Evolutionary conservation across 1,284 basidiomycete genomes (phyloP), one percentile per base, ranked within the genome.

Genomic region (Ustilago esculenta): DNA sequence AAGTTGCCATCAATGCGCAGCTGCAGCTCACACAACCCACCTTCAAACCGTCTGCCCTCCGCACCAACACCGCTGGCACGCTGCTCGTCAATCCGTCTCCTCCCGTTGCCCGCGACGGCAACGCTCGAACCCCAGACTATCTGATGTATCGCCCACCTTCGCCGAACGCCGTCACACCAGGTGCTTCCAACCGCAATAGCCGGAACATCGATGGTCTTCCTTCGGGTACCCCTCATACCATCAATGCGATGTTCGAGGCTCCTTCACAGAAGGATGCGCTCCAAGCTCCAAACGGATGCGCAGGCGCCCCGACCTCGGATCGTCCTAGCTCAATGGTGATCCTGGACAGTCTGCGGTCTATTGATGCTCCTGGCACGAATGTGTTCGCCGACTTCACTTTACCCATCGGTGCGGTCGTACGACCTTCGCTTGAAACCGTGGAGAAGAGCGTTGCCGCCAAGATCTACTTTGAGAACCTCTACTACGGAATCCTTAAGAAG

Each of bases 381-480:
- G 46, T 34, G 15, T 63, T 71, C n/a, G 58, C 54, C 30, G 50
- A 65, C 1, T 63, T 58, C 29, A 5, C 30, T 5, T 49, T 61
- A 39, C 53, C 70, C 18, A 49, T 52, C 29, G 67, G 60, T 30
- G 64, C 61, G 2, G 67, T 64, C 8, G 34, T 75, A 24, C 66
- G 72, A 5, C 76, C 76, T 10, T 93, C 92, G 44, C 85, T 98
- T 44, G 86, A 89, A 40, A 97, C 95, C 15, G 85, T 98, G 77
- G 94, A 98, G 83, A 93, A 91, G 81, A 92, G 93, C 49, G 92
- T 94, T 42, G 90, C 93, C 11, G 89, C 91, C 46, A 89, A 92
- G 79, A 92, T 98, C 82, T 96, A 89, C 86, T 96, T 98, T 83
- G 94, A 98, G 85, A 95, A 94, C 76, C 86, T 94, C 40, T 98